A percentile compares a stretch with the other conserved stretches of the same genome.
Evolutionary conservation across 495 filamentous ascomycete genomes (phyloP).

Genomic region (Poronia punctata): DNA sequence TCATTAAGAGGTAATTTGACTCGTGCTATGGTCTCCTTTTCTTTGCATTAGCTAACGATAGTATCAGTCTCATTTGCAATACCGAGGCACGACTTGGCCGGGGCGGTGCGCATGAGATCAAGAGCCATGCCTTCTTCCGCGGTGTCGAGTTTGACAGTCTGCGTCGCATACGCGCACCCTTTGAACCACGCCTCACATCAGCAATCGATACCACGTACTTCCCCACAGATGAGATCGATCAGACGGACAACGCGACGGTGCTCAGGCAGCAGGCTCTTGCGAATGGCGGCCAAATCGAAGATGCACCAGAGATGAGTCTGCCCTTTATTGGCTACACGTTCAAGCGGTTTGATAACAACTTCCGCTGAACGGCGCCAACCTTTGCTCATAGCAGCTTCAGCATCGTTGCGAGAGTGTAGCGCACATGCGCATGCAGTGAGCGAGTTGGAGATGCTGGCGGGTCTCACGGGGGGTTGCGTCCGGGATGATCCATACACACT

Average conservation of each 20-base stretch:
- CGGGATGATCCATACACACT: neutral
- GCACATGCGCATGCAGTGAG: neutral
- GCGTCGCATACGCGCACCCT: slow-evolving; percentile 86
- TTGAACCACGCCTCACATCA: slow-evolving; percentile 84
- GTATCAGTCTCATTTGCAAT: slow-evolving; percentile 82
- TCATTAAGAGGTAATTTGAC: slow-evolving; percentile 68
- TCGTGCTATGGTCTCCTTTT: neutral
- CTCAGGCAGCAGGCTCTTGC: slow-evolving; percentile 48
- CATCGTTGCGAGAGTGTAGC: neutral
- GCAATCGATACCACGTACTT: slow-evolving; percentile 98
- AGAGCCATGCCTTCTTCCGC: slow-evolving; percentile 89
- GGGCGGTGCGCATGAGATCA: slow-evolving; percentile 80
- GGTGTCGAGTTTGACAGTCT: slow-evolving; percentile 90
- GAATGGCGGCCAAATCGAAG: slow-evolving; percentile 31
- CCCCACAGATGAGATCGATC: slow-evolving; percentile 95
- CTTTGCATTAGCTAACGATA: slow-evolving; percentile 8
- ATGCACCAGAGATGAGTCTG: slow-evolving; percentile 77
- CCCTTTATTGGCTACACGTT: slow-evolving; percentile 99
- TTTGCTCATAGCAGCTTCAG: neutral
- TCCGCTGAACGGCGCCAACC: slow-evolving; percentile 31
- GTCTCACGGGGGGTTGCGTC: slow-evolving; percentile 1
- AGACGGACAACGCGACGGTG: slow-evolving; percentile 75
- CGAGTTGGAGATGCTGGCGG: slow-evolving; percentile 2
- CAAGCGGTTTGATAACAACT: slow-evolving; percentile 88
- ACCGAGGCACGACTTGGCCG: slow-evolving; percentile 83